Conservation (phyloP, 2,329 filamentous ascomycete species). For the Alternaria novae-zelandiae region DNA sequence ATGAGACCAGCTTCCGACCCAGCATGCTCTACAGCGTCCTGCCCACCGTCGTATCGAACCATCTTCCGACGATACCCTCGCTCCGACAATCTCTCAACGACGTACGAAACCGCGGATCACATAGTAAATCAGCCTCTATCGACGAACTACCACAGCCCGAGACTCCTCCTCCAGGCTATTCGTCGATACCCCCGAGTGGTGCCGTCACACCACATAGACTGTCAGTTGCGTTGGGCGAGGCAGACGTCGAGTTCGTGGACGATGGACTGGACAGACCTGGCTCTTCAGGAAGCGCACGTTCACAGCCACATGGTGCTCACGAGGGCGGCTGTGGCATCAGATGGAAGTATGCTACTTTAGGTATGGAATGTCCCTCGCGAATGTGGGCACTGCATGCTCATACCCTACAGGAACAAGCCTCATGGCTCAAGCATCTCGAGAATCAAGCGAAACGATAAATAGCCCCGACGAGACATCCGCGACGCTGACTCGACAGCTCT, state of each 20-base stretch:
- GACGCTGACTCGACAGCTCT: constrained; percentile 65
- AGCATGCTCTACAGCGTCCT: constrained; percentile 63
- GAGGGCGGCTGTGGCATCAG: constrained; percentile 51
- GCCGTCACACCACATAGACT: constrained; percentile 25
- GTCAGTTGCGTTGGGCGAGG: constrained; percentile 24
- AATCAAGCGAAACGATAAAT: constrained; percentile 48
- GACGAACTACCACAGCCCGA: constrained; percentile 28
- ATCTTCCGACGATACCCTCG: constrained; percentile 60
- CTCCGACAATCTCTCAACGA: constrained; percentile 49
- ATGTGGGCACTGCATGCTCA: constrained; percentile 2
- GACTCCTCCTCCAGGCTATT: constrained; percentile 49
- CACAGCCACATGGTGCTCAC: constrained; percentile 30
- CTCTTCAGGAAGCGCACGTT: constrained; percentile 26
- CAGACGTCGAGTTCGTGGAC: constrained; percentile 31
- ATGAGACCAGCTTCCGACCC: constrained; percentile 26
- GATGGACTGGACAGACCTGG: constrained; percentile 31
- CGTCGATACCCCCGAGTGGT: constrained; percentile 33
- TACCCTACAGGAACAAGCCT: constrained; percentile 53
- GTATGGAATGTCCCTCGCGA: constrained; percentile 30
- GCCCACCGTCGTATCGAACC: constrained; percentile 59
- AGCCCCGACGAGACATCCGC: constrained; percentile 44
- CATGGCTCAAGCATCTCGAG: constrained; percentile 54
- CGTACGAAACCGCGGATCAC: constrained; percentile 25
- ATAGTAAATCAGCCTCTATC: constrained; percentile 23
- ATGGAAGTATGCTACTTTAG: constrained; percentile 61